Percentiles rank a stretch among this genome's conserved stretches.
Evolutionary conservation across 345 rosid genomes (phyloP).

Genomic region (Citrus australasica): DNA sequence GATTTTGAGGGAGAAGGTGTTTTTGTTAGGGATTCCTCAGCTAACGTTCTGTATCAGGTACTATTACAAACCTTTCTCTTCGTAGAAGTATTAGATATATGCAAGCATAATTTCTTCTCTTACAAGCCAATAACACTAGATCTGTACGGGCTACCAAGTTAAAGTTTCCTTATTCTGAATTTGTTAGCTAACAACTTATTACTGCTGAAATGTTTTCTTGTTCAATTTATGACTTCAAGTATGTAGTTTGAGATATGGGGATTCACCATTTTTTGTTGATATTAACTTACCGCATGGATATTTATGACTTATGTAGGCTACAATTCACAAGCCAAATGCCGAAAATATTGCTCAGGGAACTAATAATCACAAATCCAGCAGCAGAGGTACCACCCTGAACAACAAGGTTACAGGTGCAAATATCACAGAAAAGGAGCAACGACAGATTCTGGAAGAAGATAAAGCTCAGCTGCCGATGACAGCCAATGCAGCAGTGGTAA

Average conservation of each 20-base stretch:
- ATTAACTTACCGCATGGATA: background rate
- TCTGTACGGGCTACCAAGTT: background rate
- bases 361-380: slow-evolving; percentile 27
- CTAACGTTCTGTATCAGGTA: slow-evolving; percentile 34
- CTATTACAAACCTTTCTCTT: background rate
- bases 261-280: background rate
- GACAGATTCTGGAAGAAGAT: slow-evolving; percentile 29
- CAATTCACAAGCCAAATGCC: slow-evolving; percentile 32
- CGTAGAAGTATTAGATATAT: background rate
- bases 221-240: background rate
- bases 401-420: slow-evolving; percentile 10
- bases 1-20: slow-evolving; percentile 23
- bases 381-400: slow-evolving; percentile 2
- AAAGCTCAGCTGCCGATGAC: slow-evolving; percentile 25
- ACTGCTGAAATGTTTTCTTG: background rate
- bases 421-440: slow-evolving; percentile 30
- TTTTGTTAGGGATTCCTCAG: slow-evolving; percentile 24
- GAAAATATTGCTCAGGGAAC: slow-evolving; percentile 29
- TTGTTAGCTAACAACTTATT: background rate
- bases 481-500: background rate
- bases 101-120: no score
- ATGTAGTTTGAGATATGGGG: background rate
- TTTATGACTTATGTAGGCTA: background rate
- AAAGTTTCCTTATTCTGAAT: background rate
- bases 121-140: background rate